Conservation (phyloP, 306 rosid species). For the Acacia acuminata region DNA sequence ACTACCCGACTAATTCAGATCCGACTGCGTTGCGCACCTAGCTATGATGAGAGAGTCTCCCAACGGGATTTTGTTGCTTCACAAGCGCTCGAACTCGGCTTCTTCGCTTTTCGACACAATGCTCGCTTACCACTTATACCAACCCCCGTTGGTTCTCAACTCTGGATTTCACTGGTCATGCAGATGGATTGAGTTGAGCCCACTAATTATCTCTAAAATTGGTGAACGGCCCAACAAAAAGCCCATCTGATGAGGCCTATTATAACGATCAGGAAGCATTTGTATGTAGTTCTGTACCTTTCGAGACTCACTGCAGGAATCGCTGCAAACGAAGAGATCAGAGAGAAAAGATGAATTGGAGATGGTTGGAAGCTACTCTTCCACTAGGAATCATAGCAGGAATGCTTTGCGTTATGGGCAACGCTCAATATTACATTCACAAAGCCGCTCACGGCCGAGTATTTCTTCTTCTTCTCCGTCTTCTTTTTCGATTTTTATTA, state of each 20-base stretch:
- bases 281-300: neutral
- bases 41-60: too few relatives aligned
- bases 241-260: neutral
- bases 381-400: conserved; percentile 93
- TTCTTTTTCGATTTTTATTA: neutral
- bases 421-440: conserved; percentile 88
- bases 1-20: too few relatives aligned
- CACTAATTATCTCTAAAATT: neutral
- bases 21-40: too few relatives aligned
- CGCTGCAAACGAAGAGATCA: neutral
- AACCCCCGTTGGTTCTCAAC: neutral
- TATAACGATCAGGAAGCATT: neutral
- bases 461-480: neutral
- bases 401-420: conserved; percentile 87
- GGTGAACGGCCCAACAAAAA: neutral
- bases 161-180: neutral
- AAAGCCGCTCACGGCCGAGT: conserved; percentile 90
- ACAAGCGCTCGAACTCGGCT: too few relatives aligned
- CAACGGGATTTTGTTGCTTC: too few relatives aligned
- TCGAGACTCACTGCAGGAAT: neutral
- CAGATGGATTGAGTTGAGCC: neutral
- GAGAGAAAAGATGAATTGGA: conserved; percentile 39
- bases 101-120: too few relatives aligned
- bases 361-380: conserved; percentile 51
- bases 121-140: too few relatives aligned